A percentile compares a stretch with the other conserved stretches of the same genome.
These are phyloP conservation scores for Cylindricascospora bacillispora DNA, from an alignment of 1,139 yeast species.

Conservation along the genomic window DNA sequence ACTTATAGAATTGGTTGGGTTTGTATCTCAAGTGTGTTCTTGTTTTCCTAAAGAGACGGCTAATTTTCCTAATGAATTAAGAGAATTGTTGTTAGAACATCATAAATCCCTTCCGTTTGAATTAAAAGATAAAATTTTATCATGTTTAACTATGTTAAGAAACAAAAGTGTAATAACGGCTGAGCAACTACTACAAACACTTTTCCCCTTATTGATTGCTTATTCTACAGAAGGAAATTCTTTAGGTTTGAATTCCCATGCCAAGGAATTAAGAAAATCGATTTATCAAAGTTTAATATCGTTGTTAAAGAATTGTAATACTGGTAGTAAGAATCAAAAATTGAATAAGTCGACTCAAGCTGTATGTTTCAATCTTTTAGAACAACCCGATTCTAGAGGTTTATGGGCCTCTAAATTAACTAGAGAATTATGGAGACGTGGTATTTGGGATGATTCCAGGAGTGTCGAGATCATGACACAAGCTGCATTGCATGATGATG, in stretches of 20 bases:
- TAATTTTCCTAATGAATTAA: conserved; percentile 70
- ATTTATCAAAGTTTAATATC: conserved; percentile 70
- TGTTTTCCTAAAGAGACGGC: conserved; percentile 86
- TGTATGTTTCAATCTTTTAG: conserved; percentile 68
- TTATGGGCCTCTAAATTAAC: conserved; percentile 94
- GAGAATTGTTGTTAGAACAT: conserved; percentile 52
- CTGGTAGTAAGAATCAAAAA: conserved; percentile 69
- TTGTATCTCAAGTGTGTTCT: conserved; percentile 79
- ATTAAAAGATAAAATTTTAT: conserved; percentile 81
- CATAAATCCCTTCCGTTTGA: conserved; percentile 77
- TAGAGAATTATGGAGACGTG: conserved; percentile 92
- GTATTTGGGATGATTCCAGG: conserved; percentile 95
- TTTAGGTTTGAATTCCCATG: conserved; percentile 45
- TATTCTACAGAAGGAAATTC: conserved; percentile 38
- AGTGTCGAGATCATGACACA: conserved; percentile 95
- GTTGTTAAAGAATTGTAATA: conserved; percentile 67
- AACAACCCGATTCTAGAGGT: conserved; percentile 69
- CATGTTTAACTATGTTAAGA: conserved; percentile 77
- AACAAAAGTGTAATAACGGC: conserved; percentile 75
- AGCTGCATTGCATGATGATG: conserved; percentile 77
- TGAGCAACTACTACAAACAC: conserved; percentile 68
- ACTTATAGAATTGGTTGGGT: conserved; percentile 76
- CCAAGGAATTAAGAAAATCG: conserved; percentile 71
- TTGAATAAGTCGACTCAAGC: conserved; percentile 87
- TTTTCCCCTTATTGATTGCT: conserved; percentile 65